Evolutionary conservation across 345 rosid species (phyloP).

Genomic region (Salix brachista): DNA sequence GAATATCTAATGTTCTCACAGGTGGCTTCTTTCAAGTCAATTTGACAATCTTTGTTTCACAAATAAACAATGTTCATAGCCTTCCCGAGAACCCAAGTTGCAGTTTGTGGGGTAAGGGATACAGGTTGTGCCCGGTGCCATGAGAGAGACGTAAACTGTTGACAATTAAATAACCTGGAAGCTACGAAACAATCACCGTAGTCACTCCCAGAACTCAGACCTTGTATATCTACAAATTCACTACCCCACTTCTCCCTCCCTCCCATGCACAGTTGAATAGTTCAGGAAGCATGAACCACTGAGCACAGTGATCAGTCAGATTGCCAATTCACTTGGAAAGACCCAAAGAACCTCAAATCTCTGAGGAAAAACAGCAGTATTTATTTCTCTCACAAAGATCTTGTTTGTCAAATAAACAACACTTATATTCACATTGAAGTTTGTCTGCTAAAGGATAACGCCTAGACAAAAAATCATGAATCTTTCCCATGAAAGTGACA

Average conservation of each 20-base stretch:
- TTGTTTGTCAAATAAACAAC: neutral
- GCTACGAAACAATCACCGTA: no score
- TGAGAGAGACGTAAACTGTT: neutral
- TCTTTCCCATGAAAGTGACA: neutral
- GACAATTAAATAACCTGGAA: no score
- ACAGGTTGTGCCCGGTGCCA: neutral
- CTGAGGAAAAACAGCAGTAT: neutral
- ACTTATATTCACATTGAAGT: neutral
- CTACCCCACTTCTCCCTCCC: no score
- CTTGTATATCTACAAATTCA: no score
- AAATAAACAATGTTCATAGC: neutral
- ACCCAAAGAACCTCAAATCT: neutral
- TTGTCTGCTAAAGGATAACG: no score
- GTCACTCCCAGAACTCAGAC: no score
- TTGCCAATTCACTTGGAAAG: neutral
- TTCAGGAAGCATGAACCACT: no score
- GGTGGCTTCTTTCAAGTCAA: neutral
- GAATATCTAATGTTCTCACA: neutral
- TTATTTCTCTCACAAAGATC: neutral
- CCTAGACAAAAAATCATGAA: no score
- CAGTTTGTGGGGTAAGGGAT: neutral
- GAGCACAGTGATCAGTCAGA: neutral
- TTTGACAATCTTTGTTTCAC: neutral
- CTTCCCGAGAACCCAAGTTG: neutral
- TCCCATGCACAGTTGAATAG: no score